Evolutionary conservation across 768 basidiomycete species (phyloP), one percentile per base, ranked within the genome.

Genomic region (Paxillus rubicundulus): DNA sequence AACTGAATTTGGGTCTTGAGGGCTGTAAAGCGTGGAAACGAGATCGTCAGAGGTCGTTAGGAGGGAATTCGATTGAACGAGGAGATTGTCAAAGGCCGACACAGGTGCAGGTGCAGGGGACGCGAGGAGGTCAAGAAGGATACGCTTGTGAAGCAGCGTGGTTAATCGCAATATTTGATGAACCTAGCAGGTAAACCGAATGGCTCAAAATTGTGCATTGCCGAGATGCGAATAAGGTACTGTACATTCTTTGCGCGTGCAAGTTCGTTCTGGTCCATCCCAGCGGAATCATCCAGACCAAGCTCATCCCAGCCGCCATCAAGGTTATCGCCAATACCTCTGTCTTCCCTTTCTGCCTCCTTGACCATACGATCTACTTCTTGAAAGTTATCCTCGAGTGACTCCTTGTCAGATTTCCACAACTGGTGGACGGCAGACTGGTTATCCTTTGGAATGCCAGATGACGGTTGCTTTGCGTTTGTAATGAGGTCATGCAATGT

Each of bases 251-350:
- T 81, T 14, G 82, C 70, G 40, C 82, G 77, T 21, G 74, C 73
- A n/a, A 81, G 62, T 61, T 90, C 88, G 28, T 63, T 64, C 2
- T 63, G 55, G 33, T 74, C 71, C 67, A 87, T 69, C 38, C 69
- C 74, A n/a, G 62, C 70, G 5, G 78, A 66, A n/a, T 68, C 74
- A 0, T 78, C 83, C 16, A 71, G 55, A 0, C 65, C 69, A 10
- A 89, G 70, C 58, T 87, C 86, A 50, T 80, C 80, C 85, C 84
- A 86, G 4, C 84, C 86, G 61, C 82, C 80, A 50, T 78, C 75
- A 8, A 45, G 4, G 9, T 52, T 47, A 21, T 52, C 51, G 4
- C 67, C 61, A n/a, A 58, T 63, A 3, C 72, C 72, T 12, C 68
- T 65, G 12, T 67, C 57, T 6, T 59, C 58, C 9, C 62, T 66